Percentiles rank a stretch among this genome's conserved stretches.
phyloP scores from a whole-genome alignment of 495 filamentous ascomycete species.

The Aspergillus indologenus region DNA sequence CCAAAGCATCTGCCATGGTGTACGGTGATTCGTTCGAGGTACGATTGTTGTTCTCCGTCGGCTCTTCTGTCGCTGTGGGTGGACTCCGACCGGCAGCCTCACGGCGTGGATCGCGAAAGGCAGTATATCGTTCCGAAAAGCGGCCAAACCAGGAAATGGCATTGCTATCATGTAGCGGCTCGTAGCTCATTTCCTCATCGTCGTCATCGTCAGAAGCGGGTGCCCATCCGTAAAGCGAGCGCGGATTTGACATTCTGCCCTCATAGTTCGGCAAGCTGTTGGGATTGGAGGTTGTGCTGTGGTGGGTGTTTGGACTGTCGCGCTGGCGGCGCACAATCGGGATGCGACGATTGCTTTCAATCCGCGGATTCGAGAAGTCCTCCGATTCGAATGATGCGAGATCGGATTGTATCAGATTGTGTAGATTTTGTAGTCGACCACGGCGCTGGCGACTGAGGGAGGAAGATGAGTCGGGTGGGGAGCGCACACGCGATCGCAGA shows the following conservation, averaged over 20 bases:
- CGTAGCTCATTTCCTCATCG: conserved; percentile 38
- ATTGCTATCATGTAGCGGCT: conserved; percentile 29
- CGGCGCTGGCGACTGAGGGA: conserved; percentile 37
- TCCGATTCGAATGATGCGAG: conserved; percentile 45
- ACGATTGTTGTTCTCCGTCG: conserved; percentile 22
- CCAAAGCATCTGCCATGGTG: conserved; percentile 41
- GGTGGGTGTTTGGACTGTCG: conserved; percentile 20
- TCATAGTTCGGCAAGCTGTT: conserved; percentile 45
- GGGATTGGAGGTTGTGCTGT: conserved; percentile 9
- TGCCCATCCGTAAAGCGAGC: conserved; percentile 59
- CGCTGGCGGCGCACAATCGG: conserved; percentile 39
- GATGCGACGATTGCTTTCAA: conserved; percentile 44
- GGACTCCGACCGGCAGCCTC: conserved; percentile 18
- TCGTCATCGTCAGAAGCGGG: conserved; percentile 55
- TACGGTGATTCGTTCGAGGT: conserved; percentile 21
- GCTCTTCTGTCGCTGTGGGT: conserved; percentile 15
- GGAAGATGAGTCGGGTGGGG: conserved; percentile 31
- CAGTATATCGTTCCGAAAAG: conserved; percentile 28
- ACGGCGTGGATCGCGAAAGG: conserved; percentile 29
- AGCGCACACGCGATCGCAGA: conserved; percentile 46
- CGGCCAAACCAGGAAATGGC: conserved; percentile 29
- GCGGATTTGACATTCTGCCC: conserved; percentile 44
- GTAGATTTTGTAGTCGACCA: conserved; percentile 31
- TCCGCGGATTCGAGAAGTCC: conserved; percentile 31
- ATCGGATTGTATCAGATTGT: conserved; percentile 28